These are phyloP conservation scores for Melampsora larici-populina DNA, from an alignment of 1,284 basidiomycete genomes.

Conservation along the genomic window DNA sequence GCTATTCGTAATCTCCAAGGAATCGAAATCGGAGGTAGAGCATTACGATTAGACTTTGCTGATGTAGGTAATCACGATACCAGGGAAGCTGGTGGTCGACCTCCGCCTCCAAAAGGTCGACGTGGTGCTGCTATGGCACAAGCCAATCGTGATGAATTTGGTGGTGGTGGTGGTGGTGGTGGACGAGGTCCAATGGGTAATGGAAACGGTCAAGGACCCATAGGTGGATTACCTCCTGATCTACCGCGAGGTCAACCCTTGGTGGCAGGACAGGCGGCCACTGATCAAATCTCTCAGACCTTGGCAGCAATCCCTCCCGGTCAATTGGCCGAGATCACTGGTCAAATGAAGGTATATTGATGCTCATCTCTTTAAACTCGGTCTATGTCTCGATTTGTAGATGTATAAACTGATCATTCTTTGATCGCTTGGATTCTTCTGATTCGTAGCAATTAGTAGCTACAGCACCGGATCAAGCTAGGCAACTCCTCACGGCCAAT, in stretches of 20 bases:
- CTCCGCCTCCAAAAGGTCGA: slow-evolving; percentile 30
- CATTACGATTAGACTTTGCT: slow-evolving; percentile 72
- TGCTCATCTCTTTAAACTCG: slow-evolving; percentile 1
- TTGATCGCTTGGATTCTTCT: neutral
- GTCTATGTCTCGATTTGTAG: neutral
- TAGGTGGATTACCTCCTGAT: slow-evolving; percentile 59
- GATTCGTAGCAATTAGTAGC: slow-evolving; percentile 63
- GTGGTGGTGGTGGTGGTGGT: slow-evolving; percentile 1
- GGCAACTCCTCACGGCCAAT: slow-evolving; percentile 71
- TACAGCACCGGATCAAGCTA: slow-evolving; percentile 84
- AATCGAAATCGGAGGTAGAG: slow-evolving; percentile 71
- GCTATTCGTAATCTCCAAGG: slow-evolving; percentile 83
- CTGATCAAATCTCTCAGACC: slow-evolving; percentile 82
- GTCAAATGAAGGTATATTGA: slow-evolving; percentile 84
- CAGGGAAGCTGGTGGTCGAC: slow-evolving; percentile 19
- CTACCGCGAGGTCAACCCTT: slow-evolving; percentile 76
- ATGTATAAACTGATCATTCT: neutral
- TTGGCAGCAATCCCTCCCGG: slow-evolving; percentile 77
- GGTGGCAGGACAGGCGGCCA: slow-evolving; percentile 68
- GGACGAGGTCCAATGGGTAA: slow-evolving; percentile 51
- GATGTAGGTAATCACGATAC: slow-evolving; percentile 56
- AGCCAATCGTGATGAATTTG: slow-evolving; percentile 44
- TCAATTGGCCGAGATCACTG: slow-evolving; percentile 89
- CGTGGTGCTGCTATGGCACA: slow-evolving; percentile 6
- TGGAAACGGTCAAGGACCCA: slow-evolving; percentile 12